Evolutionary conservation across 2,329 filamentous ascomycete genomes (phyloP).

Genomic region (Colletotrichum lentis): DNA sequence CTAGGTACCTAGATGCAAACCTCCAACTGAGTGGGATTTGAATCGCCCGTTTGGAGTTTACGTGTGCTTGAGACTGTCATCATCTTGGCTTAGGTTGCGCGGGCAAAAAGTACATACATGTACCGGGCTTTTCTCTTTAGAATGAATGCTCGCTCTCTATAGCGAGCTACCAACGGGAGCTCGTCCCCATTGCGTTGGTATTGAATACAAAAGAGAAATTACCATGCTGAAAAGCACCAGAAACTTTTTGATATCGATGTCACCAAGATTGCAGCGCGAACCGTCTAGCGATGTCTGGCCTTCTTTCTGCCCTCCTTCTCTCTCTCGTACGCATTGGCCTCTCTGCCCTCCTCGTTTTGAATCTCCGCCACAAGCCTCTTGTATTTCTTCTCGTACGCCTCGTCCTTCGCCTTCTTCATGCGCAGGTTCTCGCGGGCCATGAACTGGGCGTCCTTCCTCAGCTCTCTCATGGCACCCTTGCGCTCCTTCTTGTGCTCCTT

Average conservation of each 20-base stretch:
- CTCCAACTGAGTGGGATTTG: too few relatives aligned
- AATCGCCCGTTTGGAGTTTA: background rate
- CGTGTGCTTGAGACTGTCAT: background rate
- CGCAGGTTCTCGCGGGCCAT: constrained; percentile 88
- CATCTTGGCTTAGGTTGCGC: background rate
- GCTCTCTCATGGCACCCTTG: constrained; percentile 92
- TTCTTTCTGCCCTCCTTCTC: constrained; percentile 80
- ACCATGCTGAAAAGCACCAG: constrained; percentile 21
- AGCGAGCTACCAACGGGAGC: background rate
- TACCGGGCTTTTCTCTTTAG: background rate
- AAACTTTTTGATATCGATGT: constrained; percentile 26
- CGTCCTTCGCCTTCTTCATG: constrained; percentile 92
- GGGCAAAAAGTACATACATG: background rate
- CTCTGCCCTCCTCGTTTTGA: constrained; percentile 88
- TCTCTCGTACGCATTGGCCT: constrained; percentile 87
- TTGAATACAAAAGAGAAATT: constrained; percentile 32
- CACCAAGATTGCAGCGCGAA: background rate
- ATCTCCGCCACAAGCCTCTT: constrained; percentile 92
- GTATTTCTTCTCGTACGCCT: constrained; percentile 96
- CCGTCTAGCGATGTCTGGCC: constrained; percentile 52
- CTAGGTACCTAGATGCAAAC: background rate
- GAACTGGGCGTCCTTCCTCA: constrained; percentile 95
- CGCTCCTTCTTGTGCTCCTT: constrained; percentile 93
- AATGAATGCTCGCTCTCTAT: background rate
- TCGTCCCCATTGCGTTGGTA: constrained; percentile 21